phyloP scores from a whole-genome alignment of 345 rosid genomes.

The Arabis alpina region DNA sequence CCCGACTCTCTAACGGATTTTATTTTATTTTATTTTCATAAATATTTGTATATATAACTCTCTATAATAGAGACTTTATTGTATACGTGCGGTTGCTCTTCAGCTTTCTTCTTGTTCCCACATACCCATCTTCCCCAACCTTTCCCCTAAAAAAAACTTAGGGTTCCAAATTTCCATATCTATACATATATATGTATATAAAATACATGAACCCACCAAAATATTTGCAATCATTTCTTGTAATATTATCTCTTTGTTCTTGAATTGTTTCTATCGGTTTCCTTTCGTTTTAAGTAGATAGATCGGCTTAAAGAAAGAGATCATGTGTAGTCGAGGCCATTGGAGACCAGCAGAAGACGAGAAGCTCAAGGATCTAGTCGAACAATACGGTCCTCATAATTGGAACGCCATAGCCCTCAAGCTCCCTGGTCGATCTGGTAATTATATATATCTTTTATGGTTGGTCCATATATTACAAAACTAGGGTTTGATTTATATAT shows the following conservation, averaged over 20 bases:
- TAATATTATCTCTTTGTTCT: neutral
- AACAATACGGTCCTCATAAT: slow-evolving; percentile 73
- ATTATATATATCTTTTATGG: slow-evolving; percentile 13
- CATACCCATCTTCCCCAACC: slow-evolving; percentile 46
- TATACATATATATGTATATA: slow-evolving; percentile 1
- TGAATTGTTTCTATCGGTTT: neutral
- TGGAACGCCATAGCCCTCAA: slow-evolving; percentile 85
- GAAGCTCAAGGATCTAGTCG: slow-evolving; percentile 66
- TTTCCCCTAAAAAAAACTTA: slow-evolving; percentile 19
- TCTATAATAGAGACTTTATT: slow-evolving; percentile 7
- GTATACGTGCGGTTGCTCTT: slow-evolving; percentile 42
- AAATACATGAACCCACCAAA: too few relatives aligned
- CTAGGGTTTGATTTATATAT: slow-evolving; percentile 27
- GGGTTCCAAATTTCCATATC: slow-evolving; percentile 14
- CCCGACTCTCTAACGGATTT: slow-evolving; percentile 65
- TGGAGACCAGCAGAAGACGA: slow-evolving; percentile 84
- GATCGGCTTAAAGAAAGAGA: slow-evolving; percentile 30
- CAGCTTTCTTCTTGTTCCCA: slow-evolving; percentile 47
- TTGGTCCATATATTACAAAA: slow-evolving; percentile 19
- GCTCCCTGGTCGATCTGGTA: slow-evolving; percentile 79
- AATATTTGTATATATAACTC: neutral
- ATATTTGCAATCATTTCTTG: neutral
- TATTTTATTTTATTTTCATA: neutral
- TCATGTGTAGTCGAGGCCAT: slow-evolving; percentile 75
- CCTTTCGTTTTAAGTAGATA: slow-evolving; percentile 1